A percentile compares a stretch with the other conserved stretches of the same genome.
Evolutionary conservation across 2,329 filamentous ascomycete genomes (phyloP).

Genomic region (Fusarium mangiferae): DNA sequence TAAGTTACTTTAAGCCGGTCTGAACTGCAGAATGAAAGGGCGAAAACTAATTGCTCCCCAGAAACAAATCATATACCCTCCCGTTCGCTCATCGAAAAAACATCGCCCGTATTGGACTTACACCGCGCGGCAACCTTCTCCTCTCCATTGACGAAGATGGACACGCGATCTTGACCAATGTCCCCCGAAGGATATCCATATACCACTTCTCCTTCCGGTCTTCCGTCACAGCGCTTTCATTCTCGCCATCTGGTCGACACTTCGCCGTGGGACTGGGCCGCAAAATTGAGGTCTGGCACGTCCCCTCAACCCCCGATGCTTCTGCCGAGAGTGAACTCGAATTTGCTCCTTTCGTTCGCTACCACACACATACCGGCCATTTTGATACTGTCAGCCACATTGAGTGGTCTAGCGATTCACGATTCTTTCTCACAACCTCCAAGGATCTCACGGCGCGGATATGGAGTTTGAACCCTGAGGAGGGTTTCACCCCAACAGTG

Average conservation of each 20-base stretch:
- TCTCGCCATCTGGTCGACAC: conserved; percentile 89
- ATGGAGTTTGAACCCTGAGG: conserved; percentile 91
- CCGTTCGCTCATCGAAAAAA: conserved; percentile 95
- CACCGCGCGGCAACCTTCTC: conserved; percentile 89
- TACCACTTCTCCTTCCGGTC: conserved; percentile 96
- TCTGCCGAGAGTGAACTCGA: conserved; percentile 84
- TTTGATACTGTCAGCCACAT: conserved; percentile 88
- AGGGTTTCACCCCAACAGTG: conserved; percentile 89
- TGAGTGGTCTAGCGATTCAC: conserved; percentile 95
- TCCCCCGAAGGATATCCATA: conserved; percentile 84
- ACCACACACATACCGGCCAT: conserved; percentile 87
- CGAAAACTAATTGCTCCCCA: conserved; percentile 54
- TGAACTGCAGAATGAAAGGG: background rate
- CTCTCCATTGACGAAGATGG: conserved; percentile 95
- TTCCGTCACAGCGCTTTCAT: conserved; percentile 84
- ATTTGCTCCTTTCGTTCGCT: conserved; percentile 92
- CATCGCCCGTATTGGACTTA: conserved; percentile 87
- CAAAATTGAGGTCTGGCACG: conserved; percentile 94
- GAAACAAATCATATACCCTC: conserved; percentile 87
- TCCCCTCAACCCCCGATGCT: conserved; percentile 86
- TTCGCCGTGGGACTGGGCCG: conserved; percentile 91
- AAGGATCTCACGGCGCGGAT: conserved; percentile 93
- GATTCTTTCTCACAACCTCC: conserved; percentile 92
- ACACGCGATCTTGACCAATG: conserved; percentile 90
- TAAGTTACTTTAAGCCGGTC: conserved; percentile 55